Evolutionary conservation across 2,329 filamentous ascomycete species (phyloP).

Genomic region (Aureobasidium musti): DNA sequence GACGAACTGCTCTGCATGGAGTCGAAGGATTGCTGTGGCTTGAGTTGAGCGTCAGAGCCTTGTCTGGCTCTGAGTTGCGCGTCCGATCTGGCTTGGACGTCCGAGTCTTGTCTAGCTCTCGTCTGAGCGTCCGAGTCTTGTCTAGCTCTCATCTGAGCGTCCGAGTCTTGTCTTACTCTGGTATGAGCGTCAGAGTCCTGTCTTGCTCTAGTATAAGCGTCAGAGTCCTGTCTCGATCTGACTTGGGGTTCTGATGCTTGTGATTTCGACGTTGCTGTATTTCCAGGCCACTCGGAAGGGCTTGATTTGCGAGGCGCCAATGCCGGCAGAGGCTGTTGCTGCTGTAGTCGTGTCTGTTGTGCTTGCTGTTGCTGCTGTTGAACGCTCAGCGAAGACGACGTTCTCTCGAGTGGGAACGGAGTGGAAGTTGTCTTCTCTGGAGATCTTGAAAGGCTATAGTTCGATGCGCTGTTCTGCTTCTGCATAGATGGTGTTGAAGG

Average conservation of each 20-base stretch:
- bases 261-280: neutral
- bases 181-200: slow-evolving; percentile 17
- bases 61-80: slow-evolving; percentile 11
- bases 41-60: slow-evolving; percentile 9
- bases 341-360: slow-evolving; percentile 3
- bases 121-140: too few species aligned
- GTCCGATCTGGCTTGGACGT: slow-evolving; percentile 5
- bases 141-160: too few species aligned
- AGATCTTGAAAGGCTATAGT: neutral
- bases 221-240: slow-evolving; percentile 13
- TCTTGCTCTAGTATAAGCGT: slow-evolving; percentile 7
- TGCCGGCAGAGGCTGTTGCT: slow-evolving; percentile 41
- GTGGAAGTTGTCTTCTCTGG: slow-evolving; percentile 1
- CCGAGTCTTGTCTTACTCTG: slow-evolving; percentile 2
- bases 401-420: slow-evolving; percentile 6
- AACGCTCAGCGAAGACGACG: slow-evolving; percentile 12
- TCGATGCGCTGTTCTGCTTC: slow-evolving; percentile 29
- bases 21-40: slow-evolving; percentile 9
- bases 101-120: slow-evolving; percentile 22
- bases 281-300: neutral
- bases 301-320: slow-evolving; percentile 32
- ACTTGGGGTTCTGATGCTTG: neutral
- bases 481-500: slow-evolving; percentile 15
- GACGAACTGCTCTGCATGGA: slow-evolving; percentile 23
- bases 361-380: slow-evolving; percentile 11